phyloP scores from a whole-genome alignment of 2,329 filamentous ascomycete species.

The Cladosporium halotolerans region DNA sequence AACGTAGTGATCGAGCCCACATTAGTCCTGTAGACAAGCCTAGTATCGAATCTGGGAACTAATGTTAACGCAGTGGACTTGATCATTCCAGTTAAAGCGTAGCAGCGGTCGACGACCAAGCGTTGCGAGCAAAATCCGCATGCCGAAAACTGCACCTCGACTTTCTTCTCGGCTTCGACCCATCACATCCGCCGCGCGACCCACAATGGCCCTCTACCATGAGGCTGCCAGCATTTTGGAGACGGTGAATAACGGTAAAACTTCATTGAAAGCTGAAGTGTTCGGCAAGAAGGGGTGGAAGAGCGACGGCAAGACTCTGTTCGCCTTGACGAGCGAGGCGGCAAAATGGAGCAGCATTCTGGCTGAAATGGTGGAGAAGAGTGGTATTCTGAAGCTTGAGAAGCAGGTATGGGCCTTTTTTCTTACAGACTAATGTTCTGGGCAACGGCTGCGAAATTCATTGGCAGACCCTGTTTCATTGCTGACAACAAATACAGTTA shows the following conservation, averaged over 20 bases:
- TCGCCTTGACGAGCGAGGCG: slow-evolving; percentile 78
- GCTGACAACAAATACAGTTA: slow-evolving; percentile 49
- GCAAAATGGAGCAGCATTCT: slow-evolving; percentile 85
- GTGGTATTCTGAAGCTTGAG: slow-evolving; percentile 70
- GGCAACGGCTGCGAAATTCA: too few relatives aligned
- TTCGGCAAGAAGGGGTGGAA: slow-evolving; percentile 70
- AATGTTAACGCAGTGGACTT: neutral
- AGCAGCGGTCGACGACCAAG: neutral
- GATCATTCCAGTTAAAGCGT: neutral
- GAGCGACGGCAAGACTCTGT: slow-evolving; percentile 73
- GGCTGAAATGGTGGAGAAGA: slow-evolving; percentile 80
- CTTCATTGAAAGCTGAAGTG: slow-evolving; percentile 79
- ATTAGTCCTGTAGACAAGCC: too few relatives aligned
- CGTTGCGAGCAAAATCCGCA: neutral
- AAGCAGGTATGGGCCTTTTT: slow-evolving; percentile 59
- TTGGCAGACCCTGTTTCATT: neutral
- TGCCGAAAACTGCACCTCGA: neutral
- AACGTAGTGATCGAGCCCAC: too few relatives aligned
- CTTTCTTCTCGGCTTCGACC: neutral
- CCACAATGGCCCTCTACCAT: slow-evolving; percentile 83
- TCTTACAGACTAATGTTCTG: too few relatives aligned
- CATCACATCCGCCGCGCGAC: neutral
- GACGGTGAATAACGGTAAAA: slow-evolving; percentile 57
- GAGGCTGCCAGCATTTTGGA: slow-evolving; percentile 75
- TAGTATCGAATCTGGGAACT: too few relatives aligned